Percentiles rank a stretch among this genome's conserved stretches.
These are phyloP conservation scores for Furcasterigmium sp. DNA, from an alignment of 2,329 filamentous ascomycete species.

Conservation along the genomic window DNA sequence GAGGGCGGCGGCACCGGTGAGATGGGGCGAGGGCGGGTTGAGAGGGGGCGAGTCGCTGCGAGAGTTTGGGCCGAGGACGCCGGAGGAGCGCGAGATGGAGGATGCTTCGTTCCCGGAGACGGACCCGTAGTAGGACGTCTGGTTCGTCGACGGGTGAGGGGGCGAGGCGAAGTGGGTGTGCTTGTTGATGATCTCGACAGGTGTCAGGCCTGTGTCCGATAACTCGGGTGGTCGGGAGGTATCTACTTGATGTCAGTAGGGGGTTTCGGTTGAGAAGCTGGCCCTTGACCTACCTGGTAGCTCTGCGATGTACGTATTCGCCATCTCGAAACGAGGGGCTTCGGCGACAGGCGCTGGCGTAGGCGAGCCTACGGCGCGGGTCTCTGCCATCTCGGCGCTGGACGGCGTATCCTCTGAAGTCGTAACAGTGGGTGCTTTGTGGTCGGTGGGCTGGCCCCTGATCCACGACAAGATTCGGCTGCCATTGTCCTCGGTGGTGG, in stretches of 20 bases:
- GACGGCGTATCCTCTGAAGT: constrained; percentile 33
- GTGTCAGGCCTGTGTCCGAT: constrained; percentile 33
- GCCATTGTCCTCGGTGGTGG: constrained; percentile 39
- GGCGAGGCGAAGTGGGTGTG: constrained; percentile 22
- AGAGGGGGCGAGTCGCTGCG: constrained; percentile 8
- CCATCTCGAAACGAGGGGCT: constrained; percentile 30
- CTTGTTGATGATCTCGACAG: constrained; percentile 32
- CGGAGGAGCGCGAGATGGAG: constrained; percentile 10
- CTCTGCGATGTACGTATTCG: constrained; percentile 38
- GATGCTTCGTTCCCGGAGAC: constrained; percentile 12
- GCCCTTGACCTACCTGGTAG: constrained; percentile 33
- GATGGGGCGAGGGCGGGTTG: constrained; percentile 2
- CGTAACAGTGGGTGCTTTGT: constrained; percentile 40
- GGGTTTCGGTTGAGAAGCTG: neutral
- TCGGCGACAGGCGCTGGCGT: neutral
- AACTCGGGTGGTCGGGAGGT: constrained; percentile 40
- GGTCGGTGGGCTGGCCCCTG: constrained; percentile 32
- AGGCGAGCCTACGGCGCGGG: constrained; percentile 12
- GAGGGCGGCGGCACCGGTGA: constrained; percentile 4
- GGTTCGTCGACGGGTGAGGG: constrained; percentile 19
- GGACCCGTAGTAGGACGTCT: constrained; percentile 19
- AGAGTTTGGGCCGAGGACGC: constrained; percentile 7
- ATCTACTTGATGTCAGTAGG: constrained; percentile 19
- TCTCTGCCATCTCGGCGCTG: constrained; percentile 34
- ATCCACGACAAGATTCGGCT: constrained; percentile 49